Evolutionary conservation across 164 flowering plant genomes (phyloP), one percentile per base, ranked within the genome.

Genomic region (Piper betle): DNA sequence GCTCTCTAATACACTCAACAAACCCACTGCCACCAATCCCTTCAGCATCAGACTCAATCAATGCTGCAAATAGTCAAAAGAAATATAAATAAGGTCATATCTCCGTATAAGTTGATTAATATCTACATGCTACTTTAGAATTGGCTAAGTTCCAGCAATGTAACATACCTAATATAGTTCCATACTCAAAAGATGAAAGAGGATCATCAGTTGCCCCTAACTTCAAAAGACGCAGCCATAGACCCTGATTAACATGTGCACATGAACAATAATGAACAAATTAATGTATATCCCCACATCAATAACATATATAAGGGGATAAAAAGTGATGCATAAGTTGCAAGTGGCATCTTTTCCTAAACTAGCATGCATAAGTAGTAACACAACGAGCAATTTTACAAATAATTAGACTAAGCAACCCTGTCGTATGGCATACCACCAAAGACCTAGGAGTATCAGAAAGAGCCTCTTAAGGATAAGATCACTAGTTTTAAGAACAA

Each of bases 1-100:
- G 99, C 74, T 94, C 99, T 67, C 96, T 84, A 65, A 94, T 94
- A 74, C 99, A 94, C 71, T 91, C 99, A 68, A 94, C 84, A 80
- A 94, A 94, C 17, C 97, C 99, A 72, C 99, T 94, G 8, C 99
- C 99, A 50, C 99, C 99, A 84, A 94, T 94, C 3, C 99, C 99
- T 77, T 94, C 99, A 0, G 99, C 99, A 76, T 94, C 99, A 70
- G 96, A 91, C 77, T 94, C 97, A 52, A 94, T 94, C 63, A 94
- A 79, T 66, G 99, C 99, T 90, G 88, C 70, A 77, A 58, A 15
- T 25, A 5, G 33, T 55, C 57, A 19, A 53, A 20, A 20, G 33
- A 3, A 2, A 55, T 10, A 55, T 13, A 55, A 10, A 55, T 3
- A 55, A 6, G 3, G 7, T 8, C 1, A 55, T 25, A 4, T 39